These are phyloP conservation scores for Colletotrichum ledebouriae DNA, from an alignment of 2,329 filamentous ascomycete genomes.

Conservation along the genomic window DNA sequence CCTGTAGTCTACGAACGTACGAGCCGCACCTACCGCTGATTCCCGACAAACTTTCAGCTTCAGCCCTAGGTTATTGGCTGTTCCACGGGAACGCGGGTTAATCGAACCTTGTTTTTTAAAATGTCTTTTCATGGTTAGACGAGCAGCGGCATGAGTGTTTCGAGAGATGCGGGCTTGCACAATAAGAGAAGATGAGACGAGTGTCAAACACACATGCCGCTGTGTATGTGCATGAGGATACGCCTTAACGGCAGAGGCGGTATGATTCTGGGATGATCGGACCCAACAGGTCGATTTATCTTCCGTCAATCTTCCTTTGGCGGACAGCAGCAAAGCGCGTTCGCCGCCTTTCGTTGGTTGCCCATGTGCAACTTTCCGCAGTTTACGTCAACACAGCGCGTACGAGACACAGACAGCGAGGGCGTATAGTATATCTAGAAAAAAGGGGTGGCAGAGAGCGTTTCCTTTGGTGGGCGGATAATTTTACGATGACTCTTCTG, in stretches of 20 bases:
- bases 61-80: conserved; percentile 14
- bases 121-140: background rate
- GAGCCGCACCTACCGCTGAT: conserved; percentile 51
- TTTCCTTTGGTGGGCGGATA: background rate
- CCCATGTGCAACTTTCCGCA: background rate
- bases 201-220: background rate
- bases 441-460: background rate
- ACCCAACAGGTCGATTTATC: no score
- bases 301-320: no score
- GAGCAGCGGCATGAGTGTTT: conserved; percentile 25
- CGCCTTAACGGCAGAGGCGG: no score
- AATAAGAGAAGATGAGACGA: conserved; percentile 16
- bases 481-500: background rate
- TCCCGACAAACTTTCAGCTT: conserved; percentile 1
- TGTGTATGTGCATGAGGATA: no score
- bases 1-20: conserved; percentile 55
- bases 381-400: background rate
- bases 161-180: background rate
- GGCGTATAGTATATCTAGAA: conserved; percentile 2
- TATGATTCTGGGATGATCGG: no score
- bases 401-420: conserved; percentile 10
- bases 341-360: no score
- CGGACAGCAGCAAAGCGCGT: no score
- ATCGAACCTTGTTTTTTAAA: background rate
- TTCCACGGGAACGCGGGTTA: conserved; percentile 19